Base-by-base conservation (phyloP, 2,329 filamentous ascomycete species). In the Thielaviopsis musarum region DNA sequence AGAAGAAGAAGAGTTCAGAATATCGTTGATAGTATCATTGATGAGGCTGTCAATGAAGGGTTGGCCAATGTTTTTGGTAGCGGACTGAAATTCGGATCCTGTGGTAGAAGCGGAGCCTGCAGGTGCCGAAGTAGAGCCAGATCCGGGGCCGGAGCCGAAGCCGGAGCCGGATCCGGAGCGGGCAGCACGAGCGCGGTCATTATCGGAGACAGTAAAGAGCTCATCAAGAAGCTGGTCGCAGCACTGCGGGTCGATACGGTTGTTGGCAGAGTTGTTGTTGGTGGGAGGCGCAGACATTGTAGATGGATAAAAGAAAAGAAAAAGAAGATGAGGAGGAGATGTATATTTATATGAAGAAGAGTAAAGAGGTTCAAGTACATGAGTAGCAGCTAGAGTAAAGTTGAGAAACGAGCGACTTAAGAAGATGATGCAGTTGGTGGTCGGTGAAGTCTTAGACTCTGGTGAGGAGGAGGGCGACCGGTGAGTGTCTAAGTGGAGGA, bases 211-310 rank as follows among this genome's bases (percentile, higher is more conserved):
- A 17, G 54, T 57, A 22, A 56, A 61, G 49, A 61, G 57, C 41
- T 61, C 60, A 49, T 61, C 54, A 12, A 61, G 60, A 21, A 61
- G 57, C 48, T 61, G 56, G 53, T 59, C 57, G 19, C 60, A 61
- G 34, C 48, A 56, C 54, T 61, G 54, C 28, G 60, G 60, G 17
- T 59, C 57, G 49, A 61, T 61, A 41, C 41, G 59, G 51, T 38
- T 30, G 45, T 51, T 34, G 52, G 30, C 54, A 28, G 51, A 48
- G 49, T 41, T 49, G 19, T 45, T 22, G 48, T 52, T 52, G 52
- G 56, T 55, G 30, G 56, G 52, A 9, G 30, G 30, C 6, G 30
- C 30, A 34, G 30, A 34, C 56, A 61, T 59, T 48, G 19, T 34
- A 7, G 30, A 38, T 24, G 24, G 54, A 45, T 22, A n/a, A 15